Conservation (phyloP, 768 basidiomycete genomes). For the Baorangia bicolor region DNA sequence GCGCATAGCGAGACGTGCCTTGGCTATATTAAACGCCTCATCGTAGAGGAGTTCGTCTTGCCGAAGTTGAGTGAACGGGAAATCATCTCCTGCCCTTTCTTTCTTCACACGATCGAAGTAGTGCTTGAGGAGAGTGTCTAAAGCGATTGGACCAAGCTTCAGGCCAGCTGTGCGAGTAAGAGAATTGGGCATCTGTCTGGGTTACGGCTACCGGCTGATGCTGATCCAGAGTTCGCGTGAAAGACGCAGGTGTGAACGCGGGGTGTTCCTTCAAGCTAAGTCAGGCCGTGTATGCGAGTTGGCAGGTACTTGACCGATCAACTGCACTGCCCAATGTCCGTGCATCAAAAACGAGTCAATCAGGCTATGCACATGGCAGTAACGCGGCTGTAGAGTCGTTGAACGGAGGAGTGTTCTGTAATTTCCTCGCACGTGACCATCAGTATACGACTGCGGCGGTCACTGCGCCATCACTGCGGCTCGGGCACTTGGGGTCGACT, state of each 20-base stretch:
- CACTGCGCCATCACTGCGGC: no score
- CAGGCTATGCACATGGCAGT: background rate
- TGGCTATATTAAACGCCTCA: constrained; percentile 72
- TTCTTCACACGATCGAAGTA: constrained; percentile 68
- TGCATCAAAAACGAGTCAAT: background rate
- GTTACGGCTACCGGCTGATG: background rate
- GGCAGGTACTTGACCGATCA: background rate
- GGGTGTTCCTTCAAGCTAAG: background rate
- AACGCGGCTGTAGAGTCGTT: background rate
- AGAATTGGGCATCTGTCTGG: constrained; percentile 42
- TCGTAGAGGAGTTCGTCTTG: constrained; percentile 82
- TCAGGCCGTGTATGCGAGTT: background rate
- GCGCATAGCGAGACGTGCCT: constrained; percentile 42
- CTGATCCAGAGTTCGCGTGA: background rate
- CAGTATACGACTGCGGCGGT: background rate
- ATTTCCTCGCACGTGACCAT: background rate
- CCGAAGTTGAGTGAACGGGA: constrained; percentile 48
- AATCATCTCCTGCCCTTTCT: constrained; percentile 37
- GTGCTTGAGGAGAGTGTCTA: constrained; percentile 82
- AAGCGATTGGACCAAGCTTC: constrained; percentile 65
- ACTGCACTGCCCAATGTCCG: background rate
- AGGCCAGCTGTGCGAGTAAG: constrained; percentile 63
- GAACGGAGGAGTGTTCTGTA: no score
- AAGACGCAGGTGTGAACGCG: background rate
- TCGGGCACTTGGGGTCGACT: no score